phyloP scores from a whole-genome alignment of 345 rosid genomes.

The Limnanthes douglasii region DNA sequence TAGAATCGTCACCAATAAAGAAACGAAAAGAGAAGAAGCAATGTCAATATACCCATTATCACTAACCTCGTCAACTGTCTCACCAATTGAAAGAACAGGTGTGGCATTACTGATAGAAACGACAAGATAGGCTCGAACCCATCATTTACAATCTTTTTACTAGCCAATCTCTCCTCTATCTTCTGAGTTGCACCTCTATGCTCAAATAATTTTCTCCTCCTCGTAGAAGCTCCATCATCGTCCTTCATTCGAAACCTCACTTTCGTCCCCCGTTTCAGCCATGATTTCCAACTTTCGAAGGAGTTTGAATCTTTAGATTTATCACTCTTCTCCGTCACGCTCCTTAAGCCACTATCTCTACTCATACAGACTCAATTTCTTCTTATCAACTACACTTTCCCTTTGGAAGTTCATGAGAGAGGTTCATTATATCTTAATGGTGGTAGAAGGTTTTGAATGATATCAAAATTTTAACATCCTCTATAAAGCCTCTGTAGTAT shows the following conservation, averaged over 20 bases:
- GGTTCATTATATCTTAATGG: no score
- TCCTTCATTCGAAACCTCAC: slow-evolving; percentile 17
- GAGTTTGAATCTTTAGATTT: slow-evolving; percentile 13
- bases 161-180: slow-evolving; percentile 32
- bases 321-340: slow-evolving; percentile 18
- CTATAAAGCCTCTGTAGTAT: no score
- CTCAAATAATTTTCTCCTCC: slow-evolving; percentile 51
- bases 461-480: no score
- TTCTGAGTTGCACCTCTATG: slow-evolving; percentile 9
- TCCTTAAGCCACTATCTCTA: slow-evolving; percentile 4
- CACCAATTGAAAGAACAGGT: slow-evolving; percentile 94
- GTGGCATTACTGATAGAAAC: slow-evolving; percentile 96
- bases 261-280: slow-evolving; percentile 40
- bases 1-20: slow-evolving; percentile 90
- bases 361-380: slow-evolving; percentile 5
- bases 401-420: slow-evolving; percentile 64
- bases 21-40: slow-evolving; percentile 82
- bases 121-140: slow-evolving; percentile 96
- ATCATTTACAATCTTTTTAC: slow-evolving; percentile 72
- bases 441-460: no score
- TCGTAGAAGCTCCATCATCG: no score
- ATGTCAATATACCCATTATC: slow-evolving; percentile 97
- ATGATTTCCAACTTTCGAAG: slow-evolving; percentile 43
- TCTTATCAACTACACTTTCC: slow-evolving; percentile 27
- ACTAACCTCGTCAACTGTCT: slow-evolving; percentile 95